Conservation (phyloP, 2,329 filamentous ascomycete species). For the Fusarium abutilonis region DNA sequence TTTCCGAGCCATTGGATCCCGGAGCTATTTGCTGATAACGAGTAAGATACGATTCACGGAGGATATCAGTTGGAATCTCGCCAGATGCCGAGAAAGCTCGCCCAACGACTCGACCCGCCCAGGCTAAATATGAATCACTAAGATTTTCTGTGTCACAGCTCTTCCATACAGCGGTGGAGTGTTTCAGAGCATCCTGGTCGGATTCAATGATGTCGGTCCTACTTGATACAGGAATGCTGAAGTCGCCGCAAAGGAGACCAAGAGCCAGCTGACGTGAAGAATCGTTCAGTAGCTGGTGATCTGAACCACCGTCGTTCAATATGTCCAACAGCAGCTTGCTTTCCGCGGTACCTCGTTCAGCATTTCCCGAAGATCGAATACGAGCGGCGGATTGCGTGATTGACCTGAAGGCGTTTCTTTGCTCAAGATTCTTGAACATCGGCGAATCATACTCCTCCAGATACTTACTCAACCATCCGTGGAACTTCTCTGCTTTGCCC, state of each 20-base stretch:
- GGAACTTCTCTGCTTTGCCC: constrained; percentile 78
- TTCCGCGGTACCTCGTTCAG: constrained; percentile 75
- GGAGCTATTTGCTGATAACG: constrained; percentile 60
- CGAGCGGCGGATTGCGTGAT: constrained; percentile 76
- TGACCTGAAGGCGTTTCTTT: constrained; percentile 67
- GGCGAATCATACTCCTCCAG: constrained; percentile 70
- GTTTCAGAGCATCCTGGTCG: constrained; percentile 70
- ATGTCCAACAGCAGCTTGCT: constrained; percentile 83
- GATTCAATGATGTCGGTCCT: constrained; percentile 72
- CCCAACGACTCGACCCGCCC: constrained; percentile 87
- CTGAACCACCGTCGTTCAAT: constrained; percentile 74
- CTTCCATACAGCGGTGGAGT: constrained; percentile 77
- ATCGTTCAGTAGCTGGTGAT: constrained; percentile 72
- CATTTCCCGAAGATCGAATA: constrained; percentile 74
- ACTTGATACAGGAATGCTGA: constrained; percentile 62
- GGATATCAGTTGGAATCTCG: constrained; percentile 67
- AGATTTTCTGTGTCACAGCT: constrained; percentile 73
- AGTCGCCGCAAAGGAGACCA: constrained; percentile 77
- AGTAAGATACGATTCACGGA: constrained; percentile 67
- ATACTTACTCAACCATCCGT: constrained; percentile 79
- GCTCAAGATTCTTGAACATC: constrained; percentile 58
- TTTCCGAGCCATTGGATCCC: constrained; percentile 67
- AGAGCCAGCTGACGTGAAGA: constrained; percentile 77
- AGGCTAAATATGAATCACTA: constrained; percentile 77
- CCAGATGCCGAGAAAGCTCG: constrained; percentile 84